Percentiles rank a stretch among this genome's conserved stretches.
These are phyloP conservation scores for Metschnikowia rubicola DNA, from an alignment of 805 yeast species.

Conservation along the genomic window DNA sequence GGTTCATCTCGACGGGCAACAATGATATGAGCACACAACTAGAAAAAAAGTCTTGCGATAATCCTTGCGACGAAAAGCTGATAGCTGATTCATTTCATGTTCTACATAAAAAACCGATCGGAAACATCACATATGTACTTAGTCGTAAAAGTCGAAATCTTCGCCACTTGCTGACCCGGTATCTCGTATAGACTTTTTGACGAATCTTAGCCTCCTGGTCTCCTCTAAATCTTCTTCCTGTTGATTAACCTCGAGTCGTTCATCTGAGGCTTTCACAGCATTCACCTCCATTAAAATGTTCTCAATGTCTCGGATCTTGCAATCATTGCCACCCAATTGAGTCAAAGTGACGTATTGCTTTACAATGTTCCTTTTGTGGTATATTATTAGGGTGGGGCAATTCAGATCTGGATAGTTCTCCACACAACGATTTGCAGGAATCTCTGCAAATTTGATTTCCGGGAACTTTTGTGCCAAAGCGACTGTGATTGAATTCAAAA, in stretches of 20 bases:
- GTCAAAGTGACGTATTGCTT: slow-evolving; percentile 80
- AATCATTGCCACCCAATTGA: slow-evolving; percentile 79
- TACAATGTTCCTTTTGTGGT: slow-evolving; percentile 71
- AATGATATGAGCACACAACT: no score
- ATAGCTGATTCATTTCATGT: no score
- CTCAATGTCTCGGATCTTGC: slow-evolving; percentile 69
- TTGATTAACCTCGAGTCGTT: slow-evolving; percentile 58
- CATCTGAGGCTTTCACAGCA: slow-evolving; percentile 65
- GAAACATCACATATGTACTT: slow-evolving; percentile 2
- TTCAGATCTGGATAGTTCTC: slow-evolving; percentile 87
- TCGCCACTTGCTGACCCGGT: slow-evolving; percentile 32
- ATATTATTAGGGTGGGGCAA: slow-evolving; percentile 87
- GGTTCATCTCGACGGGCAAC: no score
- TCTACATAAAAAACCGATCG: no score
- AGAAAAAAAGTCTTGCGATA: no score
- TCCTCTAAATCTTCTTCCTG: slow-evolving; percentile 52
- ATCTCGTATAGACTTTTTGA: slow-evolving; percentile 51
- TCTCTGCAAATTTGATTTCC: slow-evolving; percentile 88
- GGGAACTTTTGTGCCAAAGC: slow-evolving; percentile 63
- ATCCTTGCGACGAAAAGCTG: no score
- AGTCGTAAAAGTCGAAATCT: slow-evolving; percentile 8
- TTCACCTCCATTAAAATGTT: slow-evolving; percentile 61
- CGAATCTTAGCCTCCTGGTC: slow-evolving; percentile 49
- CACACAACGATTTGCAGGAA: slow-evolving; percentile 85
- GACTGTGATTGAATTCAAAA: slow-evolving; percentile 56